Percentiles rank a stretch among this genome's conserved stretches.
Evolutionary conservation across 106 monocot genomes (phyloP).

Genomic region (Acorus calamus): DNA sequence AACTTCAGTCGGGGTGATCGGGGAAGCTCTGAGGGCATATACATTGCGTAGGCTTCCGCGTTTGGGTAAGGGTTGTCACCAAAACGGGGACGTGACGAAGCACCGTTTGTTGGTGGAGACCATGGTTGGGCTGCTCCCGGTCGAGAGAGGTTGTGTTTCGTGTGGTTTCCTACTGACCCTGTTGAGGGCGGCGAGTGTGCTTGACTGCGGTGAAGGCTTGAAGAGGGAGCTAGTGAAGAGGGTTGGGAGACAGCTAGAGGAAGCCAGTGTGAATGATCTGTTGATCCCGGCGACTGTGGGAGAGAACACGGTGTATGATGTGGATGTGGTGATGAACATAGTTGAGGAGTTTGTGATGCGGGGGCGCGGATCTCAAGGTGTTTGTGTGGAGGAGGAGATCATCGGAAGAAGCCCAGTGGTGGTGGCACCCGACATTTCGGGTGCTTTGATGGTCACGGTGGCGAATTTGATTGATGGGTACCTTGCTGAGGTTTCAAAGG

Average conservation of each 20-base stretch:
- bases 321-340: constrained; percentile 58
- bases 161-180: constrained; percentile 73
- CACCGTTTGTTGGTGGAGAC: constrained; percentile 36
- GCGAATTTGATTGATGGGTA: constrained; percentile 66
- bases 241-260: constrained; percentile 51
- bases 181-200: constrained; percentile 41
- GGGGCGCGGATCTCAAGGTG: constrained; percentile 7
- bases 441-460: constrained; percentile 36
- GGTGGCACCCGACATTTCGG: not conserved
- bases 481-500: constrained; percentile 68
- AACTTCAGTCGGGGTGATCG: constrained; percentile 43
- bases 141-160: constrained; percentile 42
- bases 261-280: constrained; percentile 64
- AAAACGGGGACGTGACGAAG: constrained; percentile 35
- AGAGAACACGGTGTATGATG: constrained; percentile 41
- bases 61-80: constrained; percentile 27
- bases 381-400: too few species aligned
- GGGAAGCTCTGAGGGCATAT: constrained; percentile 82
- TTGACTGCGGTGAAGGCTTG: constrained; percentile 37
- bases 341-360: constrained; percentile 64
- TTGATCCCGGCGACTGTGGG: constrained; percentile 47
- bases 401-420: constrained; percentile 2
- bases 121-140: constrained; percentile 55
- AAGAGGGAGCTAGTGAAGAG: constrained; percentile 55
- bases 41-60: constrained; percentile 42